Conservation (phyloP, 768 basidiomycete genomes). For the Tulasnella sp. region DNA sequence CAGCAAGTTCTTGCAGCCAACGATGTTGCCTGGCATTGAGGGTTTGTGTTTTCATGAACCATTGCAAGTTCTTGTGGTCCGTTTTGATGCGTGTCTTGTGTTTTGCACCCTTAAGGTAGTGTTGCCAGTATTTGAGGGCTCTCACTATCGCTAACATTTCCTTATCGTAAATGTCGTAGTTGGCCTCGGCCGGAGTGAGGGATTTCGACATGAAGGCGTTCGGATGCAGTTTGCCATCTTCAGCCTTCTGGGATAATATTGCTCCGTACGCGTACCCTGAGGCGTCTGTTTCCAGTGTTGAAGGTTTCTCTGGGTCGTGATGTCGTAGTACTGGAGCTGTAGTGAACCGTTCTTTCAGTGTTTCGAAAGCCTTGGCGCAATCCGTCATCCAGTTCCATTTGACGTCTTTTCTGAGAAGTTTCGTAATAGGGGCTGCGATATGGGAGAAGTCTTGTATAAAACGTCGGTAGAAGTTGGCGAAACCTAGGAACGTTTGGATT, state of each 20-base stretch:
- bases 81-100: neutral
- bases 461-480: constrained; percentile 27
- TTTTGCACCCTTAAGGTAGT: constrained; percentile 1
- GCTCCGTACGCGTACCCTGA: constrained; percentile 10
- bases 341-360: constrained; percentile 21
- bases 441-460: constrained; percentile 26
- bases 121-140: constrained; percentile 13
- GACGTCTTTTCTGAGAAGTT: neutral
- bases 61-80: neutral
- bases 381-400: neutral
- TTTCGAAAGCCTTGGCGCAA: constrained; percentile 2
- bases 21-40: neutral
- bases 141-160: constrained; percentile 29
- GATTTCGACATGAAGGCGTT: constrained; percentile 17
- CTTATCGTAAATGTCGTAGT: constrained; percentile 29
- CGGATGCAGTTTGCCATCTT: constrained; percentile 9
- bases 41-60: neutral
- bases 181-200: constrained; percentile 16
- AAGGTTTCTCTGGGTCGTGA: neutral
- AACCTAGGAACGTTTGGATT: constrained; percentile 26
- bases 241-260: neutral
- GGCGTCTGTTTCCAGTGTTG: neutral
- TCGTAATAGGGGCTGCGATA: constrained; percentile 21
- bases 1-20: neutral
- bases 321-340: constrained; percentile 14